Percentiles rank a stretch among this genome's conserved stretches.
Conservation (phyloP, 306 rosid genomes). For the Ceratonia siliqua region DNA sequence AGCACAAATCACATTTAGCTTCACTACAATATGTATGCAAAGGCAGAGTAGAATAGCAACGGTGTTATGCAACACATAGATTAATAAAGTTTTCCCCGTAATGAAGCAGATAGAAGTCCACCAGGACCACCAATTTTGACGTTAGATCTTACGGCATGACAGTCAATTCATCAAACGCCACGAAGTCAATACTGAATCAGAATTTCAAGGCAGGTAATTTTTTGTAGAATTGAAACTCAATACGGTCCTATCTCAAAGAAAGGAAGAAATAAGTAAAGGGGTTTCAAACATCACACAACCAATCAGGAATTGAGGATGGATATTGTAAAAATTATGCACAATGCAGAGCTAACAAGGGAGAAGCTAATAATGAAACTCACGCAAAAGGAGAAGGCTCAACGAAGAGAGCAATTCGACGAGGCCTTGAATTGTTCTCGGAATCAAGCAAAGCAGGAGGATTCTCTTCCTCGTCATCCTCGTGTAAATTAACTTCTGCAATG, state of each 20-base stretch:
- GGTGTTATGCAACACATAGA: not conserved
- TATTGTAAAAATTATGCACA: not conserved
- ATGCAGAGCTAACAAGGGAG: slow-evolving; percentile 1
- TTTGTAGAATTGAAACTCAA: not conserved
- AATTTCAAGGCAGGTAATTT: slow-evolving; percentile 9
- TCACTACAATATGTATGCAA: not conserved
- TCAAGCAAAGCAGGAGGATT: slow-evolving; percentile 62
- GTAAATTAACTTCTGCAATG: slow-evolving; percentile 47
- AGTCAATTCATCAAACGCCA: slow-evolving; percentile 33
- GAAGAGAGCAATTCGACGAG: slow-evolving; percentile 95
- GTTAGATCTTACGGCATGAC: not conserved
- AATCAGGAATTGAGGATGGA: no score
- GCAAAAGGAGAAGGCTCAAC: slow-evolving; percentile 99
- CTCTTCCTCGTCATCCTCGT: slow-evolving; percentile 51
- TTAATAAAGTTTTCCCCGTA: not conserved
- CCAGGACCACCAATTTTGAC: not conserved
- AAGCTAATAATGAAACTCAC: slow-evolving; percentile 51
- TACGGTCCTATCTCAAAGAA: not conserved
- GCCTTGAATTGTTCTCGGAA: slow-evolving; percentile 56
- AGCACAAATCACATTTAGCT: not conserved
- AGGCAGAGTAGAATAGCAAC: not conserved
- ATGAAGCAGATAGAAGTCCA: not conserved
- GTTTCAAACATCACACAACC: slow-evolving; percentile 28
- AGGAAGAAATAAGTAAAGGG: not conserved
- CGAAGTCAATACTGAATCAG: slow-evolving; percentile 20